Evolutionary conservation across 495 filamentous ascomycete genomes (phyloP).

Genomic region (Xylaria curta): DNA sequence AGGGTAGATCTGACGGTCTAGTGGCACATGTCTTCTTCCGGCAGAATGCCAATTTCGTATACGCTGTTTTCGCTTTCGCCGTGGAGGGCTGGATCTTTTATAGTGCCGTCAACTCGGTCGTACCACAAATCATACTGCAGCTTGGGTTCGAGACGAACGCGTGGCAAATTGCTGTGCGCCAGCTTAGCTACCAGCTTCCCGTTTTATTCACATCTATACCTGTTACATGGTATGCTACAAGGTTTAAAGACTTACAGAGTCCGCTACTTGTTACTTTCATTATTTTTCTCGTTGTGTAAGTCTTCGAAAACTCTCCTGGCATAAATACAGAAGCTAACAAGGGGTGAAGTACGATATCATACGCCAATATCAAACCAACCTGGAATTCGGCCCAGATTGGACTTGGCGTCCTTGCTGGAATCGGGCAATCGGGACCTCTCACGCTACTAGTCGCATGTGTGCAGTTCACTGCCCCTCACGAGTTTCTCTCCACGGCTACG

Average conservation of each 20-base stretch:
- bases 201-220: conserved; percentile 47
- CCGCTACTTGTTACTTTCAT: conserved; percentile 56
- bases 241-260: conserved; percentile 56
- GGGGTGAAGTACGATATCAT: conserved; percentile 47
- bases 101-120: conserved; percentile 60
- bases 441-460: conserved; percentile 58
- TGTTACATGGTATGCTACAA: conserved; percentile 56
- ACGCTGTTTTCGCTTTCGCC: conserved; percentile 60
- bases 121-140: conserved; percentile 59
- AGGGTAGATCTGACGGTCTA: conserved; percentile 56
- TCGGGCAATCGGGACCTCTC: conserved; percentile 58
- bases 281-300: conserved; percentile 55
- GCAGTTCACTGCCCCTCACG: conserved; percentile 62
- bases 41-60: conserved; percentile 57
- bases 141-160: conserved; percentile 58
- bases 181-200: conserved; percentile 51
- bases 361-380: conserved; percentile 53
- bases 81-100: conserved; percentile 68
- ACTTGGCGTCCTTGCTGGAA: conserved; percentile 55
- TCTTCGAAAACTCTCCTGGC: conserved; percentile 8
- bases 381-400: conserved; percentile 56
- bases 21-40: conserved; percentile 62
- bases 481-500: conserved; percentile 60
- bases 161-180: conserved; percentile 55
- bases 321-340: background rate